phyloP scores from a whole-genome alignment of 2,329 filamentous ascomycete genomes.

The Leptographium procerum region DNA sequence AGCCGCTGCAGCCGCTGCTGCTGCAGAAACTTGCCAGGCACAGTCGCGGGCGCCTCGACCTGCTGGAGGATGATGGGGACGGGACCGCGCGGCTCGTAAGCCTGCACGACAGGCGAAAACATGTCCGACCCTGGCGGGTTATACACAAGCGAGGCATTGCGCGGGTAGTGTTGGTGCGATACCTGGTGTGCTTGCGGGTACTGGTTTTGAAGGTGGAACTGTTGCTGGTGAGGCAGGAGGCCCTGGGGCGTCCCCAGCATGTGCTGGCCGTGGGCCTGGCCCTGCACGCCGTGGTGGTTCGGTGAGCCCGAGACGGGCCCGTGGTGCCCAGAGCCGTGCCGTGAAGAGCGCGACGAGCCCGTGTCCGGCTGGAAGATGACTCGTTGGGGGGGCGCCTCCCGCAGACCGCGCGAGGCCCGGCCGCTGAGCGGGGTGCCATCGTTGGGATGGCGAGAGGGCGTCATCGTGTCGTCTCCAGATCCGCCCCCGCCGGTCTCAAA shows the following conservation, averaged over 20 bases:
- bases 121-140: constrained; percentile 45
- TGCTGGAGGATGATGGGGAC: constrained; percentile 57
- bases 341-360: constrained; percentile 49
- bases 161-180: constrained; percentile 16
- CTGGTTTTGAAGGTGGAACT: constrained; percentile 11
- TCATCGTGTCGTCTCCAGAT: constrained; percentile 48
- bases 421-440: constrained; percentile 38
- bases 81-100: constrained; percentile 54
- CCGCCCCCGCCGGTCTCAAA: constrained; percentile 14
- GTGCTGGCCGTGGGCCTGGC: neutral
- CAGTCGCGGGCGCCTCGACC: constrained; percentile 64
- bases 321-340: constrained; percentile 42
- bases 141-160: constrained; percentile 34
- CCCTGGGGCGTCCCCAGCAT: constrained; percentile 12
- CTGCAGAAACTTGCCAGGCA: constrained; percentile 54
- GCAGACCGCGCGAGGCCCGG: constrained; percentile 52
- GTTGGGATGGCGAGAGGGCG: constrained; percentile 39
- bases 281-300: constrained; percentile 9
- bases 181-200: neutral
- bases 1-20: constrained; percentile 35
- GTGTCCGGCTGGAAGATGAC: constrained; percentile 79
- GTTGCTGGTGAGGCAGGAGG: constrained; percentile 16
- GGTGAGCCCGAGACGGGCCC: constrained; percentile 16
- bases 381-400: constrained; percentile 75
- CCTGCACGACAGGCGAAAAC: constrained; percentile 49